Evolutionary conservation across 2,329 filamentous ascomycete genomes (phyloP).

Genomic region (Epichloe coenophiala): DNA sequence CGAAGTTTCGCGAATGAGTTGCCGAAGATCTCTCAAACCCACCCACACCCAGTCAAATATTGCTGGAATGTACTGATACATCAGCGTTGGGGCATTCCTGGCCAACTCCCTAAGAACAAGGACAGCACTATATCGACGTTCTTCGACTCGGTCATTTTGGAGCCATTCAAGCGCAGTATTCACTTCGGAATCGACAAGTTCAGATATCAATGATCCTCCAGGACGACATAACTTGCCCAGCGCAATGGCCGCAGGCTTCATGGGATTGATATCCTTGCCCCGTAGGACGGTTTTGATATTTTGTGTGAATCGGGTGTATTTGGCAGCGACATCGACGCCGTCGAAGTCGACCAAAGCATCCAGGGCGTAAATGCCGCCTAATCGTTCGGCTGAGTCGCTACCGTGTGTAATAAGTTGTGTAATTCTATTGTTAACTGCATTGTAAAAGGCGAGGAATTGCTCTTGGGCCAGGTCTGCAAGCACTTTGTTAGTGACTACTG

Average conservation of each 20-base stretch:
- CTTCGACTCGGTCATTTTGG: slow-evolving; percentile 87
- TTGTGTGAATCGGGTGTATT: slow-evolving; percentile 87
- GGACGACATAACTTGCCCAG: slow-evolving; percentile 84
- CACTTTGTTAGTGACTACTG: not conserved
- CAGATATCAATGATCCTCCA: slow-evolving; percentile 84
- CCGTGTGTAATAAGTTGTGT: slow-evolving; percentile 66
- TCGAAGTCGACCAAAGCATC: slow-evolving; percentile 94
- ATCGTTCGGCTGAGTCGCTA: slow-evolving; percentile 72
- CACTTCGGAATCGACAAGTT: slow-evolving; percentile 92
- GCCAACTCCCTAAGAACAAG: slow-evolving; percentile 83
- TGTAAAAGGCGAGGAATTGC: slow-evolving; percentile 53
- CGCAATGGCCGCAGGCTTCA: slow-evolving; percentile 80
- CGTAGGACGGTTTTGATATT: slow-evolving; percentile 79
- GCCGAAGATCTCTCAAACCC: slow-evolving; percentile 75
- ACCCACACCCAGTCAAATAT: slow-evolving; percentile 97
- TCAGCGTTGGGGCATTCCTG: slow-evolving; percentile 82
- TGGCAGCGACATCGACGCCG: slow-evolving; percentile 81
- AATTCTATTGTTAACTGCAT: slow-evolving; percentile 41
- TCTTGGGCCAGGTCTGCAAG: slow-evolving; percentile 60
- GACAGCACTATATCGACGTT: slow-evolving; percentile 83
- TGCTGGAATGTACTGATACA: slow-evolving; percentile 90
- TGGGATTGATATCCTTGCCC: slow-evolving; percentile 80
- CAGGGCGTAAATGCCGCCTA: slow-evolving; percentile 84
- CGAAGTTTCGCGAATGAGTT: slow-evolving; percentile 82
- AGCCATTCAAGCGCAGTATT: slow-evolving; percentile 95